Base-by-base conservation (phyloP, 139 green algal genomes). In the Chlorella sp. region DNA sequence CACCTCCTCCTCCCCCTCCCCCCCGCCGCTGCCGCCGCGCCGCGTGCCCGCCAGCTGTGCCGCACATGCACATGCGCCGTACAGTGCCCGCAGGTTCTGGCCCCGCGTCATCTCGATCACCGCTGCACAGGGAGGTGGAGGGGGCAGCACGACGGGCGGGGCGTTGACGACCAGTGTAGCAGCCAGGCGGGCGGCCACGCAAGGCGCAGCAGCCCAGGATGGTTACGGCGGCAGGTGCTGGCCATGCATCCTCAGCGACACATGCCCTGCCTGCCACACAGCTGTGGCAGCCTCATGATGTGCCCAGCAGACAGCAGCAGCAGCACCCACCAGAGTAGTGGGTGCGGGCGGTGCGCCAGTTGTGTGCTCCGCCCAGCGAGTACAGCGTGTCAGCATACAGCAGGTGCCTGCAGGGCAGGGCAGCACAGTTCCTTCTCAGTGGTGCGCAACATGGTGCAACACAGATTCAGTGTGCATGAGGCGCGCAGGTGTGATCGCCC, bases 361-460 rank as follows among this genome's bases (percentile, higher is more conserved):
- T 91, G 32, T 72, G 21, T 0, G 83, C 12, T 13, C 89, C 90
- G 1, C 94, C 94, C 2, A 96, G 41, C 12, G 94, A 96, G 86
- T 94, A 95, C 78, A 98, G 88, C 32, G 93, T 74, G 84, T 98
- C 95, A 13, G 93, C 95, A 41, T 94, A 94, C 47, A 89, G 87
- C 25, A 96, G 78, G 81, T 94, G 85, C 44, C 51, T 60, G 51
- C 51, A 21, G 51, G 44, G n/a, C n/a, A n/a, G n/a, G n/a, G n/a
- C n/a, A n/a, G n/a, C n/a, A n/a, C n/a, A n/a, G n/a, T n/a, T n/a
- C n/a, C n/a, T n/a, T n/a, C n/a, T n/a, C n/a, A n/a, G n/a, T n/a
- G n/a, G n/a, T n/a, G n/a, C n/a, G n/a, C n/a, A n/a, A n/a, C n/a
- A n/a, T n/a, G n/a, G n/a, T n/a, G n/a, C n/a, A n/a, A n/a, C n/a